These are phyloP conservation scores for Tolypocladium amazonense DNA, from an alignment of 2,329 filamentous ascomycete species.

Conservation along the genomic window DNA sequence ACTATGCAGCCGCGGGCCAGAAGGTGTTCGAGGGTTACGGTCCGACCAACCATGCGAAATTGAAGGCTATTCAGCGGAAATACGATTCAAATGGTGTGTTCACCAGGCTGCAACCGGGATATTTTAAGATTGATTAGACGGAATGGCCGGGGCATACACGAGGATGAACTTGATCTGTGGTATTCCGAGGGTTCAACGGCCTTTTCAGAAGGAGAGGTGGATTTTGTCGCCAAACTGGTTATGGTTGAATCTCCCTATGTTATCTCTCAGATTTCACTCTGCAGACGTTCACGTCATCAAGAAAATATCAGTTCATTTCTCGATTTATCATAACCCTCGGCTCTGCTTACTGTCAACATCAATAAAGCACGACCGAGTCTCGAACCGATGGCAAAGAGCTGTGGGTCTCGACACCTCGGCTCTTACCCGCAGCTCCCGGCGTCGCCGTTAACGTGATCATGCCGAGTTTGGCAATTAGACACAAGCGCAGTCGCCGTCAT, in stretches of 20 bases:
- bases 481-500: background rate
- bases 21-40: background rate
- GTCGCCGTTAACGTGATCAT: background rate
- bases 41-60: background rate
- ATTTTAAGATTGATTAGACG: background rate
- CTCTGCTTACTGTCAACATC: background rate
- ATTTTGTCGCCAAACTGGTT: background rate
- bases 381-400: background rate
- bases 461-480: background rate
- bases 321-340: background rate
- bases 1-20: background rate
- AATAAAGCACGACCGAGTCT: background rate
- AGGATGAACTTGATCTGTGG: background rate
- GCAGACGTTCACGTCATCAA: background rate
- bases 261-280: no score
- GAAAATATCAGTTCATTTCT: background rate
- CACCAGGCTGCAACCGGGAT: background rate
- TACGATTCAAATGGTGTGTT: background rate
- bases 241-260: background rate
- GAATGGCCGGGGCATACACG: background rate
- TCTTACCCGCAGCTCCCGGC: background rate
- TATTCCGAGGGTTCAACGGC: background rate
- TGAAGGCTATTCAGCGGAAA: background rate
- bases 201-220: background rate
- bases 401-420: background rate